These are phyloP conservation scores for Lachancea waltii DNA, from an alignment of 805 yeast species.

Conservation along the genomic window DNA sequence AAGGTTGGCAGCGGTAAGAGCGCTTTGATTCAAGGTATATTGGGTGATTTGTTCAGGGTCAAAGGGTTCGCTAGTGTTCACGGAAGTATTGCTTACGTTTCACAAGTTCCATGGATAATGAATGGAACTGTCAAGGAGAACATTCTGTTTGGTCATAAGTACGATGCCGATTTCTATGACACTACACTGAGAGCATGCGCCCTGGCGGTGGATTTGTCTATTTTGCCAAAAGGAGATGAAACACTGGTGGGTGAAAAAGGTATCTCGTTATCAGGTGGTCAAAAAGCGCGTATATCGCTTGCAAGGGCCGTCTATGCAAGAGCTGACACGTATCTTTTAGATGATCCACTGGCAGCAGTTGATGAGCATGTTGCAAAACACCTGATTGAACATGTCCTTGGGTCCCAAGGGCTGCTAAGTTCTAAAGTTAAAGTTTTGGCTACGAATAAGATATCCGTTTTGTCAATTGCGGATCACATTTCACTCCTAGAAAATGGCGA, in stretches of 20 bases:
- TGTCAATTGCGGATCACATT: conserved; percentile 66
- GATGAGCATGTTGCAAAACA: conserved; percentile 95
- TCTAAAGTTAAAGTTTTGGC: conserved; percentile 74
- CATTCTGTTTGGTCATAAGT: conserved; percentile 81
- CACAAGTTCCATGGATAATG: conserved; percentile 96
- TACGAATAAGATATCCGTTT: conserved; percentile 79
- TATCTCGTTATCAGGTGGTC: conserved; percentile 94
- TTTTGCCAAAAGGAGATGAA: conserved; percentile 80
- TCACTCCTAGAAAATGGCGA: conserved; percentile 65
- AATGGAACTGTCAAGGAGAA: conserved; percentile 90
- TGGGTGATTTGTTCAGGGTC: conserved; percentile 76
- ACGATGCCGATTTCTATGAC: conserved; percentile 74
- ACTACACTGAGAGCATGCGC: conserved; percentile 86
- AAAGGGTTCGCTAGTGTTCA: conserved; percentile 65
- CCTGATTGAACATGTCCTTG: conserved; percentile 73
- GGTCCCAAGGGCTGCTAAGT: conserved; percentile 69
- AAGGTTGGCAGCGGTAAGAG: conserved; percentile 89
- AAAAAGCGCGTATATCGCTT: conserved; percentile 87
- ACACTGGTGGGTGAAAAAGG: conserved; percentile 98
- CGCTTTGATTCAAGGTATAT: conserved; percentile 66
- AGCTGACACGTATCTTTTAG: conserved; percentile 84
- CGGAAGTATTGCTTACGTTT: conserved; percentile 82
- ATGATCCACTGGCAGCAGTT: conserved; percentile 93
- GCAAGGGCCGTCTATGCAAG: conserved; percentile 96
- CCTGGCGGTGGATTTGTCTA: conserved; percentile 64